Evolutionary conservation across 2,329 filamentous ascomycete genomes (phyloP), one percentile per base, ranked within the genome.

Genomic region (Xylaria arbuscula): DNA sequence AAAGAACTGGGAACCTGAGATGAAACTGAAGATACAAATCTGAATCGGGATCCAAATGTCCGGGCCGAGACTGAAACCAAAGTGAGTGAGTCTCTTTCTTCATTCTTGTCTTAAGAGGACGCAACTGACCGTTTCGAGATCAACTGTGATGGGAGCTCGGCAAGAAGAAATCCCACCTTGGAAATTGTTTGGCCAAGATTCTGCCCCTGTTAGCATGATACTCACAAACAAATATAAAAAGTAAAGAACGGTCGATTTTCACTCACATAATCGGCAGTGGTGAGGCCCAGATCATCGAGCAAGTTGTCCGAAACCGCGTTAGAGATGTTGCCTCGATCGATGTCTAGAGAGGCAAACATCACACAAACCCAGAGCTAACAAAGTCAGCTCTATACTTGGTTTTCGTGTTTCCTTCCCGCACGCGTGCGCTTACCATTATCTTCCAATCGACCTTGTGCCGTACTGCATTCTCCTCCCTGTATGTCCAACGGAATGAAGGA

Each of bases 271-370:
- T 78, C 77, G n/a, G 51, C 65, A 3, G 67, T 60, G 0, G 73
- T 76, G 13, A 80, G 70, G 0, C 72, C 72, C 1, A 78, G 65
- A 38, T 77, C 73, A 47, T 76, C 76, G 11, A 79, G 77, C 72
- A 75, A 53, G n/a, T 79, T 78, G 45, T 81, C 78, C 9, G 78
- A 79, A 10, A 79, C 78, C 0, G 79, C 78, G 40, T 80, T 80
- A 17, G 68, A 66, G 32, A 75, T 73, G 53, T 74, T 75, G 19
- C 53, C 48, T 57, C 72, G 66, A 48, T 74, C 73, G 45, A 75
- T 74, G 28, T 75, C 67, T 3, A 75, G 70, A 47, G 72, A 68
- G 6, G 69, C 68, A 60, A 75, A 75, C 74, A 75, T 75, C 38
- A 73, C 63, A 51, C 72, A 74, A 34, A 73, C 70, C 78, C 76